Conservation (phyloP, 2,329 filamentous ascomycete genomes). For the Xylaria sp. region DNA sequence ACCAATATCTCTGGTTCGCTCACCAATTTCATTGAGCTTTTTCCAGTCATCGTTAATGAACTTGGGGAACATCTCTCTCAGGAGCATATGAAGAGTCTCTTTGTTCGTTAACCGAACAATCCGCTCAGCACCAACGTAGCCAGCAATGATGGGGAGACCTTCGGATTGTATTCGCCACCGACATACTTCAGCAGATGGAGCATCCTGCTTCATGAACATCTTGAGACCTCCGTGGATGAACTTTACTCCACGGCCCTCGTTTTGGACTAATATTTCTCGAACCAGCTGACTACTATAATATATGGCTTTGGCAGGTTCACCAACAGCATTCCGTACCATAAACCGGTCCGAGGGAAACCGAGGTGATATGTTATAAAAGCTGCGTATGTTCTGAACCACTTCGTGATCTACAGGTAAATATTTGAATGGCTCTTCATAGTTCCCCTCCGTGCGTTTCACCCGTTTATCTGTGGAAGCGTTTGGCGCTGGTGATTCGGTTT, state of each 20-base stretch:
- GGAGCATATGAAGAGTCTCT: conserved; percentile 81
- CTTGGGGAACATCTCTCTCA: conserved; percentile 97
- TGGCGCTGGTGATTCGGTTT: conserved; percentile 39
- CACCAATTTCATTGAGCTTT: conserved; percentile 86
- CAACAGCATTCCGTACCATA: conserved; percentile 93
- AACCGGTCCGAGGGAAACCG: conserved; percentile 92
- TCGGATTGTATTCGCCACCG: conserved; percentile 96
- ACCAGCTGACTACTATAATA: conserved; percentile 93
- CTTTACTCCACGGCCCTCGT: conserved; percentile 91
- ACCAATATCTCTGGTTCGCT: conserved; percentile 79
- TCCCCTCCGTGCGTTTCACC: conserved; percentile 59
- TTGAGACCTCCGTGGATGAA: conserved; percentile 97
- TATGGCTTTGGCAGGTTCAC: conserved; percentile 90
- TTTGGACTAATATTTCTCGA: conserved; percentile 84
- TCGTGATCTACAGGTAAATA: conserved; percentile 80
- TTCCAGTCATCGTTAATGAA: conserved; percentile 79
- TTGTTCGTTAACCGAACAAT: conserved; percentile 80
- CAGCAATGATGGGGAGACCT: conserved; percentile 89
- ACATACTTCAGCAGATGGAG: conserved; percentile 86
- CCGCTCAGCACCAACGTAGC: conserved; percentile 84
- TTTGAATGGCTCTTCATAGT: conserved; percentile 92
- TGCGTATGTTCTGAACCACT: conserved; percentile 79
- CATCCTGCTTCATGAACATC: conserved; percentile 99
- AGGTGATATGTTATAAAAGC: conserved; percentile 85
- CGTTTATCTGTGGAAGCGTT: conserved; percentile 52